Base-by-base conservation (phyloP, 2,329 filamentous ascomycete genomes). In the Epichloe amarillans region DNA sequence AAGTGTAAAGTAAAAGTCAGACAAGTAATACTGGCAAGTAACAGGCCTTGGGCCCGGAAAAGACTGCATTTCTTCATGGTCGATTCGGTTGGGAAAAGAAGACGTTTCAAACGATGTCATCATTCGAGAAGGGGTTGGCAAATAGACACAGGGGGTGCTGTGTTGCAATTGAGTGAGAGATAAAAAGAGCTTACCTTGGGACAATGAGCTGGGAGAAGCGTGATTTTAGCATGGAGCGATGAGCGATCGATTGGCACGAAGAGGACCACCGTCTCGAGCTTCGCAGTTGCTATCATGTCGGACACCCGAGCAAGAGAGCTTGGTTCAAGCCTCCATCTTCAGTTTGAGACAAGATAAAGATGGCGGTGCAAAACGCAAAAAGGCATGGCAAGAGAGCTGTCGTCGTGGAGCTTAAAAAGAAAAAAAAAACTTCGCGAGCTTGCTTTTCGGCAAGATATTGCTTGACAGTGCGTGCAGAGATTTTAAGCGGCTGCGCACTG, bases 61-160 rank as follows among this genome's bases (percentile, higher is more conserved):
- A 84, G 77, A 77, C 74, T 72, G 65, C 72, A 65, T 52, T 83
- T 87, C 82, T 80, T 88, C 86, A 90, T 83, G 83, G 84, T 81
- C 86, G 86, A 88, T 77, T 90, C 84, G 72, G 84, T 76, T 82
- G 78, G 83, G 83, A 86, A 88, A 89, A 88, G 85, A 89, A 89
- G 85, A 84, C 75, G 73, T 75, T 70, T 72, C 64, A 69, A 66
- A 65, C 67, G 71, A 74, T 86, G 79, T 89, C 86, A 89, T 88
- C 84, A 82, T 77, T 60, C 72, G 70, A 69, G 66, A 21, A 46
- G 46, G 17, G 23, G 39, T 56, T 47, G 46, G 54, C 39, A 46
- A 11, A n/a, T 44, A 11, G 36, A 30, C 36, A 40, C 47, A 51
- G 41, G 52, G 40, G 40, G 4, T 23, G 19, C 19, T 42, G 40